Evolutionary conservation across 2,329 filamentous ascomycete genomes (phyloP).

Genomic region (Pochonia chlamydosporia): DNA sequence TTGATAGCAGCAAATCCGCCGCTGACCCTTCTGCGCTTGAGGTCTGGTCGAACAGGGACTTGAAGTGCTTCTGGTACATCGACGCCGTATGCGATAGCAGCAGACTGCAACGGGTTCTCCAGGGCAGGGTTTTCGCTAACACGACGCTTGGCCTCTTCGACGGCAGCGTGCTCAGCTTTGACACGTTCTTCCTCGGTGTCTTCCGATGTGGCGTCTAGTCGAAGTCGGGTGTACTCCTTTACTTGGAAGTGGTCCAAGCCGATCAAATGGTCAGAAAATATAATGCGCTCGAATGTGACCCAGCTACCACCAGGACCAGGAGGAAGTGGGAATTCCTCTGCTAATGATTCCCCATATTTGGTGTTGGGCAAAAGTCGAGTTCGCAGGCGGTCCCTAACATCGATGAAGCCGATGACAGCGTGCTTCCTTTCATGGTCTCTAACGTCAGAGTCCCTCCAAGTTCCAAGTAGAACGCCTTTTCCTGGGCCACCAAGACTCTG

Average conservation of each 20-base stretch:
- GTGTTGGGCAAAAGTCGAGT: constrained; percentile 50
- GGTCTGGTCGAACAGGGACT: constrained; percentile 26
- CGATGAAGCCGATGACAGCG: constrained; percentile 57
- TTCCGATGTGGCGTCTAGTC: constrained; percentile 29
- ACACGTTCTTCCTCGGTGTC: constrained; percentile 32
- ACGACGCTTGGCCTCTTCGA: constrained; percentile 40
- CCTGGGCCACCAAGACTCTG: constrained; percentile 19
- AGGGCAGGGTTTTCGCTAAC: constrained; percentile 36
- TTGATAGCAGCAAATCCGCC: constrained; percentile 28
- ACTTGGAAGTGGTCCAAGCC: constrained; percentile 50
- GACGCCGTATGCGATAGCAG: constrained; percentile 44
- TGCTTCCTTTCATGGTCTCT: constrained; percentile 46
- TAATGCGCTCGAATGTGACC: constrained; percentile 57
- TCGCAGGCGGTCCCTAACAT: constrained; percentile 53
- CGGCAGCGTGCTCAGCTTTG: constrained; percentile 35
- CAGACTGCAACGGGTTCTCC: constrained; percentile 35
- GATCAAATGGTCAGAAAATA: constrained; percentile 52
- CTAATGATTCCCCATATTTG: constrained; percentile 40
- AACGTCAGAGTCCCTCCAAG: constrained; percentile 54
- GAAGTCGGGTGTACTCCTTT: constrained; percentile 57
- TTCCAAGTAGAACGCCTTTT: constrained; percentile 48
- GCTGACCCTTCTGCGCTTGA: constrained; percentile 44
- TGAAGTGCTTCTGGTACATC: constrained; percentile 40
- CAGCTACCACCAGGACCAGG: constrained; percentile 57
- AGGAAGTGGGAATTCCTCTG: constrained; percentile 42